Percentiles rank a stretch among this genome's conserved stretches.
Conservation (phyloP, 768 basidiomycete species). For the Obba rivulosa region DNA sequence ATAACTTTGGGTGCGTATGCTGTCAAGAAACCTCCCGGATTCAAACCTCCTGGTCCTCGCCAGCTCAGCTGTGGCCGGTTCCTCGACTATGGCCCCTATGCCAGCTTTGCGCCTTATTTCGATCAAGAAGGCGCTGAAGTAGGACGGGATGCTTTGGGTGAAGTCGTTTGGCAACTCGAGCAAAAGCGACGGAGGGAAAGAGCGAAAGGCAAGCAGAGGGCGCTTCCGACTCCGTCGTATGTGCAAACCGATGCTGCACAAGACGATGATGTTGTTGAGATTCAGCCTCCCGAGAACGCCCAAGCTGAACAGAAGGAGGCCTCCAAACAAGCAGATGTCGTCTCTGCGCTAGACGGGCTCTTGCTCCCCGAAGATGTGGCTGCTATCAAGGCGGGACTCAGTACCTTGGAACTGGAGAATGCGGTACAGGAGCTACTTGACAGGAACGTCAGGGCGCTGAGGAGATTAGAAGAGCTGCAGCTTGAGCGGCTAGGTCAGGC, state of each 20-base stretch:
- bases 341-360: constrained; percentile 44
- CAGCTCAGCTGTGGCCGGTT: constrained; percentile 61
- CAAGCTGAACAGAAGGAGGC: constrained; percentile 1
- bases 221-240: constrained; percentile 1
- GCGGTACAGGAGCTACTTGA: constrained; percentile 66
- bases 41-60: constrained; percentile 42
- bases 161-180: constrained; percentile 49
- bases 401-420: constrained; percentile 58
- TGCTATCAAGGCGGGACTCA: constrained; percentile 55
- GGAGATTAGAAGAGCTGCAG: constrained; percentile 63
- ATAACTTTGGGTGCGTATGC: constrained; percentile 59
- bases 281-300: constrained; percentile 5
- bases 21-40: constrained; percentile 36
- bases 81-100: constrained; percentile 71
- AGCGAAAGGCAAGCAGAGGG: constrained; percentile 23
- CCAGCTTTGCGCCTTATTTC: constrained; percentile 76
- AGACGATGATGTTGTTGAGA: constrained; percentile 10
- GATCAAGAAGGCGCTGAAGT: constrained; percentile 74
- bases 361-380: constrained; percentile 52
- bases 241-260: not conserved
- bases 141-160: constrained; percentile 55
- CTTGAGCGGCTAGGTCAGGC: constrained; percentile 43
- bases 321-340: constrained; percentile 24
- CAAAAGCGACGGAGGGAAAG: constrained; percentile 26
- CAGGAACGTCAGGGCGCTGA: constrained; percentile 58